A percentile compares a stretch with the other conserved stretches of the same genome.
These are phyloP conservation scores for Vitis rotundifolia DNA, from an alignment of 164 flowering plant species.

Conservation along the genomic window DNA sequence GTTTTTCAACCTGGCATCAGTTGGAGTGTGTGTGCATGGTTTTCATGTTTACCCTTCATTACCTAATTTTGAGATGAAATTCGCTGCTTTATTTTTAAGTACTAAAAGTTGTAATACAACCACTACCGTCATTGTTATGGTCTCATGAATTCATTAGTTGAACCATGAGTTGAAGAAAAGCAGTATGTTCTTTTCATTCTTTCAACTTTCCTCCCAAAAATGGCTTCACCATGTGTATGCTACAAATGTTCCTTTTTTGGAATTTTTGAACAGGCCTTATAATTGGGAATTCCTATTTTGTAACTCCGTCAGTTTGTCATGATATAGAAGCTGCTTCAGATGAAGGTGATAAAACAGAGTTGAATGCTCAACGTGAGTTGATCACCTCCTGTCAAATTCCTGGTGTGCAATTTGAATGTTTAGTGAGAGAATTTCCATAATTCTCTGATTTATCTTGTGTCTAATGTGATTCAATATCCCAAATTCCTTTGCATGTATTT, in stretches of 20 bases:
- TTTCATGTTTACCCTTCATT: not conserved
- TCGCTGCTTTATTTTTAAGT: too few species aligned
- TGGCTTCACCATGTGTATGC: not conserved
- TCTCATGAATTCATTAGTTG: not conserved
- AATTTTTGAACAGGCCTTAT: constrained; percentile 48
- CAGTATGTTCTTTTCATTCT: too few species aligned
- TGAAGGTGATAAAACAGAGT: constrained; percentile 44
- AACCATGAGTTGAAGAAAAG: not conserved
- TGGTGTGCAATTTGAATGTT: constrained; percentile 6
- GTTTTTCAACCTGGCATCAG: too few species aligned
- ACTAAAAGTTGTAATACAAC: not conserved
- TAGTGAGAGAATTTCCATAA: not conserved
- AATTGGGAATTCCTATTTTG: constrained; percentile 57
- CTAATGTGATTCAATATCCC: not conserved
- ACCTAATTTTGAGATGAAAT: not conserved
- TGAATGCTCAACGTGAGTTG: constrained; percentile 61
- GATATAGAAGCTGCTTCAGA: constrained; percentile 51
- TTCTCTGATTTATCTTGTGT: not conserved
- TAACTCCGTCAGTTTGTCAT: constrained; percentile 51
- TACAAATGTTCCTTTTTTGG: not conserved
- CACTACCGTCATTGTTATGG: not conserved
- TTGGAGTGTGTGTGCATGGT: not conserved
- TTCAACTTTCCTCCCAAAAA: too few species aligned
- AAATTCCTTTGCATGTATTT: too few species aligned
- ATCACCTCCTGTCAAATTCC: constrained; percentile 3